phyloP scores from a whole-genome alignment of 2,329 filamentous ascomycete species.

The Cercospora berteroae region DNA sequence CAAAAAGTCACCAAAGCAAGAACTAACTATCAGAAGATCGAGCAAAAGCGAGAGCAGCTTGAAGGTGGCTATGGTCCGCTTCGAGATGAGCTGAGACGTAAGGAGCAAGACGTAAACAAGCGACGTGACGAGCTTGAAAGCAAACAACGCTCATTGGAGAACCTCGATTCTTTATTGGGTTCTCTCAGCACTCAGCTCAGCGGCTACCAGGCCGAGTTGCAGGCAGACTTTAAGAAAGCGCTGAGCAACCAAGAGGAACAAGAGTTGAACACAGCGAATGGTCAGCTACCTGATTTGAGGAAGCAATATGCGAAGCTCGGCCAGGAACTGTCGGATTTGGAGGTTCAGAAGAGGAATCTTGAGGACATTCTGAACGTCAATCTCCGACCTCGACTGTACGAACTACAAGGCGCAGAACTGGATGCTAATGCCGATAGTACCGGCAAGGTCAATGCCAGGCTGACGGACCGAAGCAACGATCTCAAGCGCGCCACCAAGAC shows the following conservation, averaged over 20 bases:
- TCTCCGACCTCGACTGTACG: slow-evolving; percentile 79
- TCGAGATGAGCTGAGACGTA: slow-evolving; percentile 70
- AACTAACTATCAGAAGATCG: slow-evolving; percentile 77
- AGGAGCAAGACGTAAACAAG: slow-evolving; percentile 70
- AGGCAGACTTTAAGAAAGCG: slow-evolving; percentile 87
- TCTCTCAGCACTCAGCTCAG: slow-evolving; percentile 68
- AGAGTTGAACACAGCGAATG: slow-evolving; percentile 69
- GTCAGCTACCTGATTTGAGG: slow-evolving; percentile 69
- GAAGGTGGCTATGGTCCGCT: slow-evolving; percentile 81
- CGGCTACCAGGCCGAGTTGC: slow-evolving; percentile 76
- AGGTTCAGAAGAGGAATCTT: slow-evolving; percentile 75
- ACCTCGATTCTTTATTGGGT: slow-evolving; percentile 61
- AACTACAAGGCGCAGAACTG: slow-evolving; percentile 73
- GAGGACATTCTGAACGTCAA: slow-evolving; percentile 90
- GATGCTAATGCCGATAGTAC: slow-evolving; percentile 56
- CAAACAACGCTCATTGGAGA: slow-evolving; percentile 63
- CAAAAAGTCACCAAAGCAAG: slow-evolving; percentile 87
- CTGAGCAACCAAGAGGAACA: slow-evolving; percentile 78
- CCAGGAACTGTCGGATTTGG: slow-evolving; percentile 70
- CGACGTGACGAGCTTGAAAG: slow-evolving; percentile 71
- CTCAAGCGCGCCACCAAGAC: slow-evolving; percentile 73
- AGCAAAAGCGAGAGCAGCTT: slow-evolving; percentile 72
- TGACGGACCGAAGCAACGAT: slow-evolving; percentile 78
- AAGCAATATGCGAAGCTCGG: slow-evolving; percentile 75
- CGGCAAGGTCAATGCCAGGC: slow-evolving; percentile 58